Evolutionary conservation across 352 stramenopile species (phyloP).

Genomic region (Peronospora destructor): DNA sequence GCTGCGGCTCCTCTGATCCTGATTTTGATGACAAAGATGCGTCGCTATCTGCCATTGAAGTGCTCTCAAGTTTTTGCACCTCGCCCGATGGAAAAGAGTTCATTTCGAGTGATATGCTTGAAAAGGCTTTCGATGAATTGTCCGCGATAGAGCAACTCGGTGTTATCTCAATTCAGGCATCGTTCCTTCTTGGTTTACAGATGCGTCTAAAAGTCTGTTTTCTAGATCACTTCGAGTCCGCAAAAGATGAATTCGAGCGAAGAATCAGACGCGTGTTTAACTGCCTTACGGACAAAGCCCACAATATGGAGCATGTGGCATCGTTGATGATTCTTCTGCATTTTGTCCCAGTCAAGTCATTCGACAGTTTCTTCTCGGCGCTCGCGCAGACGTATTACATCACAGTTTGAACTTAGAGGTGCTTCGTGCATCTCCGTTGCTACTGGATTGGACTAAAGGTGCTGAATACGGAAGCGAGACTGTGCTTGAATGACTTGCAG

Average conservation of each 20-base stretch:
- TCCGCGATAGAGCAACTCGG: conserved; percentile 6
- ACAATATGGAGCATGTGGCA: conserved; percentile 8
- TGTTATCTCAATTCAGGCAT: conserved; percentile 23
- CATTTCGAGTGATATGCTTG: conserved; percentile 14
- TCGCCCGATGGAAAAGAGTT: not conserved
- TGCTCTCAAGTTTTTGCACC: conserved; percentile 9
- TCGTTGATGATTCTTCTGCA: conserved; percentile 20
- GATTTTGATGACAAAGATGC: conserved; percentile 2
- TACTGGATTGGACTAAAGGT: conserved; percentile 24
- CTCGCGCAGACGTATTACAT: conserved; percentile 16
- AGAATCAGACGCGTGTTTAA: conserved; percentile 28
- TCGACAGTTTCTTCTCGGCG: conserved; percentile 19
- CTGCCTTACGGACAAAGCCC: conserved; percentile 23
- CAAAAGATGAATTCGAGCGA: conserved; percentile 14
- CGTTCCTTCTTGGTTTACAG: conserved; percentile 31
- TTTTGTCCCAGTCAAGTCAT: conserved; percentile 31
- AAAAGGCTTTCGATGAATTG: conserved; percentile 23
- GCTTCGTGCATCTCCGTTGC: conserved; percentile 24
- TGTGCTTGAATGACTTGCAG: conserved; percentile 26
- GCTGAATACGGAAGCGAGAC: not conserved
- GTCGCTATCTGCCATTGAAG: conserved; percentile 13
- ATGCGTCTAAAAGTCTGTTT: conserved; percentile 13
- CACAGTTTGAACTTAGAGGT: conserved; percentile 23
- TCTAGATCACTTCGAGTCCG: conserved; percentile 1
- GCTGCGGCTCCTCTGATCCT: not conserved